Evolutionary conservation across 306 rosid species (phyloP).

Genomic region (Corylus avellana): DNA sequence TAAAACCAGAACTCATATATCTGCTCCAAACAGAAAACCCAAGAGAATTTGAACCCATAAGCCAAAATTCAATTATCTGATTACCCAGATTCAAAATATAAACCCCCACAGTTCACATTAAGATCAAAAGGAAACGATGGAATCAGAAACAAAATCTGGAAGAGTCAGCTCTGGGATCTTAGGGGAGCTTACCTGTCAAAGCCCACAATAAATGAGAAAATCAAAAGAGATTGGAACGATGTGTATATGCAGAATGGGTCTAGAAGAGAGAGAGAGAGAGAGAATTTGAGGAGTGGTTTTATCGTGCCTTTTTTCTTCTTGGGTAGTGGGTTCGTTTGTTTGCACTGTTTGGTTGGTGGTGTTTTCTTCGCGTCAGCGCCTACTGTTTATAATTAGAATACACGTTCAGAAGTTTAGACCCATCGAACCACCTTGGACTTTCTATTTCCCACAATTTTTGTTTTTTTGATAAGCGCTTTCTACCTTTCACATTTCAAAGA

Average conservation of each 20-base stretch:
- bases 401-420: too few relatives aligned
- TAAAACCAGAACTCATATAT: neutral
- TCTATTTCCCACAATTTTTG: too few relatives aligned
- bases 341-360: slow-evolving; percentile 9
- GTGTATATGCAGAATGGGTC: neutral
- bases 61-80: neutral
- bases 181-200: slow-evolving; percentile 21
- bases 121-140: neutral
- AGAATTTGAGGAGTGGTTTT: neutral
- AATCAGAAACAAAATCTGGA: neutral
- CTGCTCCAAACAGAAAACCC: neutral
- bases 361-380: slow-evolving; percentile 10
- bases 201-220: slow-evolving; percentile 16
- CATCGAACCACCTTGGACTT: too few relatives aligned
- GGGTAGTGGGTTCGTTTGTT: slow-evolving; percentile 17
- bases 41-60: slow-evolving; percentile 1
- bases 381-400: too few relatives aligned
- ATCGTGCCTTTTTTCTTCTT: neutral
- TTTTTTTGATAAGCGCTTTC: too few relatives aligned
- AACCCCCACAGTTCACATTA: neutral
- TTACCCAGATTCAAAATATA: neutral
- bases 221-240: neutral
- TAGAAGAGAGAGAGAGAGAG: neutral
- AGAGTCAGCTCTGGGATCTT: slow-evolving; percentile 2
- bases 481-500: too few relatives aligned